Evolutionary conservation across 169 alveolate genomes (phyloP).

Genomic region (Eimeria mitis): DNA sequence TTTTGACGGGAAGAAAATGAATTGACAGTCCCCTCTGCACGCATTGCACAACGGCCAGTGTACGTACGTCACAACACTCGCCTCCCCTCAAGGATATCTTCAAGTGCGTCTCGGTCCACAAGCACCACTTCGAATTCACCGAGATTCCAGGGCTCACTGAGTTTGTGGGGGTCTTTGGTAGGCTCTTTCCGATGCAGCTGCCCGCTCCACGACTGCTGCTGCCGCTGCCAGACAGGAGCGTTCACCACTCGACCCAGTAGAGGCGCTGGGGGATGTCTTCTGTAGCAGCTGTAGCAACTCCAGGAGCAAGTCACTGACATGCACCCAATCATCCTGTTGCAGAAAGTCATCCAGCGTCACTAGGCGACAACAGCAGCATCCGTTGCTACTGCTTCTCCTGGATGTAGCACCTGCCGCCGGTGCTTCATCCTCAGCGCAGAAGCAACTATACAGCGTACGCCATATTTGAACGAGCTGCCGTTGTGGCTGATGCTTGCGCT

Average conservation of each 20-base stretch:
- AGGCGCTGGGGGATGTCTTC: conserved; percentile 36
- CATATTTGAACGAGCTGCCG: conserved; percentile 19
- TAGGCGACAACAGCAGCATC: conserved; percentile 44
- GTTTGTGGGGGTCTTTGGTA: conserved; percentile 32
- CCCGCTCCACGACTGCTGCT: conserved; percentile 2
- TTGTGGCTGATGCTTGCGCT: not conserved
- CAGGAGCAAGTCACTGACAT: conserved; percentile 45
- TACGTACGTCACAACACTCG: not conserved
- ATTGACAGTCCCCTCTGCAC: conserved; percentile 36
- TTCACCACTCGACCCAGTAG: conserved; percentile 6
- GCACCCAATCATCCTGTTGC: conserved; percentile 61
- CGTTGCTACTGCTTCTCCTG: conserved; percentile 11
- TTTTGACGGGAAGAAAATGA: conserved; percentile 31
- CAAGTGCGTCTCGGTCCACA: not conserved
- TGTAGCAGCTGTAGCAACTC: conserved; percentile 63
- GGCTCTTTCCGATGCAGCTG: conserved; percentile 30
- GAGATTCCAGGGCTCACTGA: conserved; percentile 5
- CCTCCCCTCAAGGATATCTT: not conserved
- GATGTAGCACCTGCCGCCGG: not conserved
- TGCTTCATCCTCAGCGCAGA: not conserved
- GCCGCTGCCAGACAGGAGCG: not conserved
- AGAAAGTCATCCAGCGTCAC: not conserved
- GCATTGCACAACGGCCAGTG: not conserved
- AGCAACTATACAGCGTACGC: not conserved
- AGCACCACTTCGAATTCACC: no score